Conservation (phyloP, 306 rosid species). For the Lathyrus aphaca region DNA sequence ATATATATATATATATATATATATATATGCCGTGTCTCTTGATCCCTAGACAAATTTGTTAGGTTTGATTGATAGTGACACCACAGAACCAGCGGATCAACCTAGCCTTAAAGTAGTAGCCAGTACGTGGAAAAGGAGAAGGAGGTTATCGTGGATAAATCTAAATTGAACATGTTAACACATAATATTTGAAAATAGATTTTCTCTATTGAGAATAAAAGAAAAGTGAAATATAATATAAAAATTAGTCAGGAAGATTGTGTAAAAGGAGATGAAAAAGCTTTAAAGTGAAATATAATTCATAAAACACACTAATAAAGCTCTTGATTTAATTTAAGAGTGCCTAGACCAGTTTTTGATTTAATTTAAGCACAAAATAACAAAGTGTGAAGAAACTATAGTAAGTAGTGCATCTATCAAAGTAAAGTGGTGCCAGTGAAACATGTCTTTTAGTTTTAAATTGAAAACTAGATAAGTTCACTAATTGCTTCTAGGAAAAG, state of each 20-base stretch:
- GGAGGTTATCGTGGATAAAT: not conserved
- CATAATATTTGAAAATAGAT: not conserved
- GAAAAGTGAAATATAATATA: not conserved
- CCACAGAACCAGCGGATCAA: not conserved
- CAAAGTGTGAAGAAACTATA: not conserved
- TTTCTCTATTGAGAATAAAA: too few species aligned
- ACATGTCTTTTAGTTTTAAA: not conserved
- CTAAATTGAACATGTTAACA: not conserved
- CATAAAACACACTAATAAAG: not conserved
- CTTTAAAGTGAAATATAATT: not conserved
- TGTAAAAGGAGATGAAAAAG: not conserved
- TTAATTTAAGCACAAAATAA: not conserved
- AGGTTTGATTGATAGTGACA: constrained; percentile 14
- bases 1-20: too few species aligned
- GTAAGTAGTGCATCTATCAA: not conserved
- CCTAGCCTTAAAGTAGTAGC: not conserved
- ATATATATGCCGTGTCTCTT: not conserved
- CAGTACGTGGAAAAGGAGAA: not conserved
- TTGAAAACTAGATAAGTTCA: not conserved
- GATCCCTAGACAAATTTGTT: not conserved
- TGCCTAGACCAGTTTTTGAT: not conserved
- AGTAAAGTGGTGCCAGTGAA: not conserved
- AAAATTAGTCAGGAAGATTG: not conserved
- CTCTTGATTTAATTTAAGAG: not conserved
- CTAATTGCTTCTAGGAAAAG: constrained; percentile 16